A percentile compares a stretch with the other conserved stretches of the same genome.
Conservation (phyloP, 768 basidiomycete species). For the Termitomyces titanicus region DNA sequence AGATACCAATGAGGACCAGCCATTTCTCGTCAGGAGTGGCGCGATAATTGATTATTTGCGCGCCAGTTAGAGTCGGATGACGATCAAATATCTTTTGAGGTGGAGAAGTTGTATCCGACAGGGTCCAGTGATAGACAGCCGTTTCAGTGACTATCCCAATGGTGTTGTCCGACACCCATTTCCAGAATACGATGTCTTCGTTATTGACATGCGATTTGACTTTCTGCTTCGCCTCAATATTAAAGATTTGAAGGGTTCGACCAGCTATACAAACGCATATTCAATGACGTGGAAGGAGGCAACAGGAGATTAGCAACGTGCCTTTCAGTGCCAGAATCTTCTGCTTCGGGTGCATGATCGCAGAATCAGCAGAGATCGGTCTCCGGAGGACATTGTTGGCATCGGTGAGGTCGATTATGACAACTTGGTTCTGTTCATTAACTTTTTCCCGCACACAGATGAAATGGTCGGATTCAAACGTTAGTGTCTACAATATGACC, state of each 20-base stretch:
- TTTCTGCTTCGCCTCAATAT: conserved; percentile 96
- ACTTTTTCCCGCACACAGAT: conserved; percentile 97
- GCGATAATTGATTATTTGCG: conserved; percentile 99
- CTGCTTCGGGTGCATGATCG: conserved; percentile 96
- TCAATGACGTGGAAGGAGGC: conserved; percentile 9
- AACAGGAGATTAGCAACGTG: conserved; percentile 28
- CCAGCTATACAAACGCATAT: conserved; percentile 60
- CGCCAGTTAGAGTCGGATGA: conserved; percentile 87
- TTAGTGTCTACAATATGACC: conserved; percentile 61
- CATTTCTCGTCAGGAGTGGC: conserved; percentile 92
- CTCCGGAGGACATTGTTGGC: conserved; percentile 96
- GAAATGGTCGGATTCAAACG: conserved; percentile 96
- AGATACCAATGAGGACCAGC: conserved; percentile 95
- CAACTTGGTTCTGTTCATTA: conserved; percentile 94
- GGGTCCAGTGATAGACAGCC: conserved; percentile 90
- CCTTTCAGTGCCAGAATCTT: conserved; percentile 97
- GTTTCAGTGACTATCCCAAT: conserved; percentile 96
- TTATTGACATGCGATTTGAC: conserved; percentile 93
- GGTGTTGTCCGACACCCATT: conserved; percentile 90
- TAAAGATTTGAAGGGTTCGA: conserved; percentile 95
- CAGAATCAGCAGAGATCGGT: conserved; percentile 97
- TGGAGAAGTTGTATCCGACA: conserved; percentile 66
- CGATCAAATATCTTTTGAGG: conserved; percentile 96
- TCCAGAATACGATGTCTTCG: conserved; percentile 98
- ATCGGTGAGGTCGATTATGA: conserved; percentile 96